phyloP scores from a whole-genome alignment of 2,329 filamentous ascomycete species.

The Aspergillus piperis region DNA sequence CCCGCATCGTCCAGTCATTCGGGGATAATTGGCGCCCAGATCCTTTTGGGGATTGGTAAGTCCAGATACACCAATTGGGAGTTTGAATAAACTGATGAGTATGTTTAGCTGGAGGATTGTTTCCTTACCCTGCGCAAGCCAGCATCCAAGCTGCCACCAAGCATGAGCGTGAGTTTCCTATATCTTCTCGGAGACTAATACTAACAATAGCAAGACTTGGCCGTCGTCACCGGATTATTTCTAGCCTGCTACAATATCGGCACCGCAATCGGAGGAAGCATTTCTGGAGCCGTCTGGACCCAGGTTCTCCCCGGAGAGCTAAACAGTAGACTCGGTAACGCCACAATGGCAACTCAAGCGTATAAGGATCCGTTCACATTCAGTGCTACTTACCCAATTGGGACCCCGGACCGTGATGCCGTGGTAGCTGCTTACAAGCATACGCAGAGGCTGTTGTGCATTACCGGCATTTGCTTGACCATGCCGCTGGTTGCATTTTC shows the following conservation, averaged over 20 bases:
- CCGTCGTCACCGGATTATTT: constrained; percentile 65
- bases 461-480: constrained; percentile 53
- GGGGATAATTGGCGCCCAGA: constrained; percentile 64
- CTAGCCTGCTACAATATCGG: constrained; percentile 66
- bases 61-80: background rate
- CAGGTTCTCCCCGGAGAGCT: constrained; percentile 57
- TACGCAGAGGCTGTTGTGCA: constrained; percentile 52
- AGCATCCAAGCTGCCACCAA: constrained; percentile 54
- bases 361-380: constrained; percentile 48
- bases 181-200: background rate
- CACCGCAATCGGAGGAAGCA: constrained; percentile 60
- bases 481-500: constrained; percentile 50
- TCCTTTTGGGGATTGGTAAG: constrained; percentile 60
- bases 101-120: constrained; percentile 57
- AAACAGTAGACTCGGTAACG: constrained; percentile 39
- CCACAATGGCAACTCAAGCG: constrained; percentile 41
- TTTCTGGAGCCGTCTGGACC: constrained; percentile 65
- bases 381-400: constrained; percentile 42
- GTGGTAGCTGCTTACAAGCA: constrained; percentile 49
- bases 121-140: constrained; percentile 55
- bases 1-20: constrained; percentile 46
- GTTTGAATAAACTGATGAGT: background rate
- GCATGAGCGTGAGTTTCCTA: constrained; percentile 45
- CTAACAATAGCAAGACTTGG: constrained; percentile 48
- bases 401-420: constrained; percentile 46